Evolutionary conservation across 768 basidiomycete species (phyloP), one percentile per base, ranked within the genome.

Genomic region (Tylopilus intermedius): DNA sequence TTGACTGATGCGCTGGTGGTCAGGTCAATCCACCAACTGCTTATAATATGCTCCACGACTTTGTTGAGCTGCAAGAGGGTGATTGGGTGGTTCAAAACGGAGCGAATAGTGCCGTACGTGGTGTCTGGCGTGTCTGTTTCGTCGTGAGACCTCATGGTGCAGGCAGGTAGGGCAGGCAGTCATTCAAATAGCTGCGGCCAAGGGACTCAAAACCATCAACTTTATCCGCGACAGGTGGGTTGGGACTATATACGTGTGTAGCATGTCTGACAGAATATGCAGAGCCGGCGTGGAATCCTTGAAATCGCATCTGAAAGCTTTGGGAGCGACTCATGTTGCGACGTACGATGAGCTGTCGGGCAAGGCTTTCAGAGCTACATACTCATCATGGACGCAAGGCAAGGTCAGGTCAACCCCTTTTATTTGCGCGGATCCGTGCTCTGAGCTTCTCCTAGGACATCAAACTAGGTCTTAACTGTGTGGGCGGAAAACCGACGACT

Each of bases 1-100:
- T 30, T 18, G 9, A 37, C 44, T 41, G 26, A 49, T 13, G 40
- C 18, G 27, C 13, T 2, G 6, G 15, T 1, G n/a, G 26, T 10
- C 44, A 89, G 83, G 83, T 92, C 26, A 94, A 94, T 63, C 88
- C 88, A 2, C 76, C 90, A 0, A 90, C 91, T 0, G 92, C 92
- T 1, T 84, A 84, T 57, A 85, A 86, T 60, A 88, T 94, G 84
- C 76, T 94, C 9, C 76, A 76, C 32, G 80, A 87, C 50, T 92
- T 84, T 67, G 76, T 82, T 6, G 59, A 74, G 33, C 76, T 92
- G 40, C 56, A 79, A 47, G 73, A 76, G 45, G 90, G 85, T 4
- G 87, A 90, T 44, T 93, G 85, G 85, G 75, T 94, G 14, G 65
- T 94, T 10, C 91, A 94, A 67, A 94, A 93, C 56, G 91, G 89